Evolutionary conservation across 2,329 filamentous ascomycete genomes (phyloP), one percentile per base, ranked within the genome.

Genomic region (Fusarium anguioides): DNA sequence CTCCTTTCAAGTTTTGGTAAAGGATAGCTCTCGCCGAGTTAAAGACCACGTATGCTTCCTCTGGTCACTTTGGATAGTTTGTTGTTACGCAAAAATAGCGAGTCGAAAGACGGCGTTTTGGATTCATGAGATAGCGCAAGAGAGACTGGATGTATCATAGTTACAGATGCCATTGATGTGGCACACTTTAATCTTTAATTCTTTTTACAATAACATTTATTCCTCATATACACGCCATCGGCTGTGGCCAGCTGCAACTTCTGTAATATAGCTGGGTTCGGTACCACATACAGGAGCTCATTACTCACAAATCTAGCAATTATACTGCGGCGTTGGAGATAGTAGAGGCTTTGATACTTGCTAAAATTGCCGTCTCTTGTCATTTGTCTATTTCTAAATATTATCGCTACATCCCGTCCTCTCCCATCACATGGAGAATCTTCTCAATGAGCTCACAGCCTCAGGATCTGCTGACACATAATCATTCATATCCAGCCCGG

Each of bases 1-100:
- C 20, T 8, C 2, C 29, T 18, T 63, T 58, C 31, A 66, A 67
- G n/a, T 66, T 63, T 58, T 66, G 64, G 64, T 66, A 64, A 45
- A 42, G 7, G n/a, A n/a, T 18, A 17, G n/a, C 12, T 37, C 5
- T 8, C 15, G 10, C n/a, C 31, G 17, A n/a, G 31, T 8, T 33
- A n/a, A 17, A 33, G 11, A 33, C 8, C 23, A 27, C 1, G 15
- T 31, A 8, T 29, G 27, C 27, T 20, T n/a, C 9, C 29, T 35
- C 3, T 7, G 29, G 29, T 27, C 11, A 18, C 24, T 41, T 44
- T 39, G 20, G 8, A 36, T 35, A 12, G 6, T 33, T 17, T 24
- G 41, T n/a, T 27, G 26, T 52, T 41, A 20, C 20, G 15, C 11
- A 39, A 26, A 23, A 12, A 27, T 24, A 56, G 54, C 27, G 20